Conservation (phyloP, 305 asterid genomes). For the Fraxinus greggii region DNA sequence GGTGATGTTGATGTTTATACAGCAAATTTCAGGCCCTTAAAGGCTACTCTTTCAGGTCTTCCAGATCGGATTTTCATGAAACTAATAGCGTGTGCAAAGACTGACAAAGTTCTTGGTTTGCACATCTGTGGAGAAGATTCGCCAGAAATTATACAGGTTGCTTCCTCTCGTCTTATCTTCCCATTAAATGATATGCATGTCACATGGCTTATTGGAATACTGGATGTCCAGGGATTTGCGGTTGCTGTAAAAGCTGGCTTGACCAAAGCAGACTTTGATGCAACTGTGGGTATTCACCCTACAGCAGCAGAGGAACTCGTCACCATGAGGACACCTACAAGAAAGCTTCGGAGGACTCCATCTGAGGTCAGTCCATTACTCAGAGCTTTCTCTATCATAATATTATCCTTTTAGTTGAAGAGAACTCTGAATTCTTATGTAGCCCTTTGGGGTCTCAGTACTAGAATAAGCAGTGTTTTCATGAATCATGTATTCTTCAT, state of each 20-base stretch:
- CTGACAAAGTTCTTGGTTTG: slow-evolving; percentile 76
- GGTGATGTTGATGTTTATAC: slow-evolving; percentile 85
- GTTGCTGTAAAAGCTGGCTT: slow-evolving; percentile 92
- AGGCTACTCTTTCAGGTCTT: slow-evolving; percentile 94
- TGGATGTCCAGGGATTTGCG: slow-evolving; percentile 76
- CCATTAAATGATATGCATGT: neutral
- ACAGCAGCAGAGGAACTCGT: slow-evolving; percentile 97
- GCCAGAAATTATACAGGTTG: slow-evolving; percentile 90
- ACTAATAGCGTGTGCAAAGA: slow-evolving; percentile 78
- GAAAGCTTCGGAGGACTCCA: slow-evolving; percentile 59
- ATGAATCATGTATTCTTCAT: neutral
- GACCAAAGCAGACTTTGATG: slow-evolving; percentile 88
- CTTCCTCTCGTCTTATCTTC: slow-evolving; percentile 13
- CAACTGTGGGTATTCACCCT: slow-evolving; percentile 90
- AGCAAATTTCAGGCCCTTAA: slow-evolving; percentile 82
- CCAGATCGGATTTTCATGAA: slow-evolving; percentile 91
- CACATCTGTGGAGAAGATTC: slow-evolving; percentile 98
- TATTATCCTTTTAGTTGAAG: neutral
- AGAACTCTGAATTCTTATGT: neutral
- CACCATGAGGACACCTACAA: slow-evolving; percentile 89
- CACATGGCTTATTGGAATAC: neutral
- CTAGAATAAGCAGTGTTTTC: neutral
- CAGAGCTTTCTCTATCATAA: neutral
- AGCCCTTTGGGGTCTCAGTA: neutral
- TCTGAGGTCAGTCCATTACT: slow-evolving; percentile 42